phyloP scores from a whole-genome alignment of 78 protist genomes.

The Chrysochromulina tobinii region DNA sequence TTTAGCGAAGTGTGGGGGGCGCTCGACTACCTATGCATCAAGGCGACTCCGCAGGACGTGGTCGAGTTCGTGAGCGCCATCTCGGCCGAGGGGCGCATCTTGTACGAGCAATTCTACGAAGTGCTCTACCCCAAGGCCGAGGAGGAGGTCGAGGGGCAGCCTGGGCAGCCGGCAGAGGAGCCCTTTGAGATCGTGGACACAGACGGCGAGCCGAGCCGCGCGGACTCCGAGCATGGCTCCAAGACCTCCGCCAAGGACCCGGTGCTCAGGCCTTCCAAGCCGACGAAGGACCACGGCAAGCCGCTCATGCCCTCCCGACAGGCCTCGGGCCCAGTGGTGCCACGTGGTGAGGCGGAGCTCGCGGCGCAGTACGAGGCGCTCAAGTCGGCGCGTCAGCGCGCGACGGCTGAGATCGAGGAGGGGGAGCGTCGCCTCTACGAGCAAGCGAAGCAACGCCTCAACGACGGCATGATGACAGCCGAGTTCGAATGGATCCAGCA shows the following conservation, averaged over 20 bases:
- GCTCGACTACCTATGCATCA: not conserved
- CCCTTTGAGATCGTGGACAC: not conserved
- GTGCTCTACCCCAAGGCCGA: not conserved
- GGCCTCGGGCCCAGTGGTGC: not conserved
- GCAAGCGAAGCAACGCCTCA: not conserved
- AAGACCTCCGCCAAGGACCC: not conserved
- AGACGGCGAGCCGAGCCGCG: not conserved
- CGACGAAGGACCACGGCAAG: not conserved
- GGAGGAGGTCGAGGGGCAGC: not conserved
- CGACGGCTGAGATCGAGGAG: not conserved
- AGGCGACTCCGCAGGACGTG: not conserved
- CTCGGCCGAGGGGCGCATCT: not conserved
- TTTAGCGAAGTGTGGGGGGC: conserved; percentile 33
- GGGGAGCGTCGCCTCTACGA: not conserved
- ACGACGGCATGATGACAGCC: not conserved
- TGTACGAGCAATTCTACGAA: not conserved
- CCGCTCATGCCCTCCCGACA: not conserved
- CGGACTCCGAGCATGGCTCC: not conserved
- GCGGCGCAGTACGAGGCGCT: not conserved
- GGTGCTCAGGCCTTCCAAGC: not conserved
- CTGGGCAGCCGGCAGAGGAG: too few species aligned
- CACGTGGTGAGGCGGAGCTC: too few species aligned
- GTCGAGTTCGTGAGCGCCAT: not conserved
- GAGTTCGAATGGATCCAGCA: not conserved
- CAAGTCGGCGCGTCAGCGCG: not conserved